Evolutionary conservation across 176 grass and related monocot species (phyloP).

Genomic region (Carex myosuroides): DNA sequence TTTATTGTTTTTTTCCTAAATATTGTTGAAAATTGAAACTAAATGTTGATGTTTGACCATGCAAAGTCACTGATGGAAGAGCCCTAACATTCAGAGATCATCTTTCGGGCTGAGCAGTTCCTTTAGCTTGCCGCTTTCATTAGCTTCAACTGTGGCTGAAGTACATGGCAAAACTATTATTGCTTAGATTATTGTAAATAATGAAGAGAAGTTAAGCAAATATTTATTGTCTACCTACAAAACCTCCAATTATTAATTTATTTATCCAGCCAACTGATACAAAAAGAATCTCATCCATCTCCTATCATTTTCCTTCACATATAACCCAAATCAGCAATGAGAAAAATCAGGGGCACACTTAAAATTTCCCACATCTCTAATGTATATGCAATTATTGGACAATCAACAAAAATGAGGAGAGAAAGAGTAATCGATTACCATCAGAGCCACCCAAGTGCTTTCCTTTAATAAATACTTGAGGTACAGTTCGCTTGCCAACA

Average conservation of each 20-base stretch:
- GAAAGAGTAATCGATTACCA: conserved; percentile 17
- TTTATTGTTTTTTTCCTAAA: background rate
- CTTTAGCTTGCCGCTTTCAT: conserved; percentile 28
- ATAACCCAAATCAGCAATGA: background rate
- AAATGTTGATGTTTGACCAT: background rate
- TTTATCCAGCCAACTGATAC: background rate
- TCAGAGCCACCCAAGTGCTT: conserved; percentile 44
- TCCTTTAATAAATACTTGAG: conserved; percentile 38
- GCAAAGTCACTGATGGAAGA: background rate
- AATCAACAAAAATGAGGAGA: conserved; percentile 1
- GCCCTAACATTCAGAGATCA: conserved; percentile 17
- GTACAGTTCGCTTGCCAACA: conserved; percentile 36
- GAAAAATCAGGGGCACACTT: background rate
- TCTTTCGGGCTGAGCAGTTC: conserved; percentile 32
- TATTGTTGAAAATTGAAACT: background rate
- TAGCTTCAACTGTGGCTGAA: conserved; percentile 30
- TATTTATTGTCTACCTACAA: background rate
- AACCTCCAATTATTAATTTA: background rate
- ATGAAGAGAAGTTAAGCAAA: background rate
- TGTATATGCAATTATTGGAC: background rate
- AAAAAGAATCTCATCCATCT: background rate
- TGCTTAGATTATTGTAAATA: background rate
- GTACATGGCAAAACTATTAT: conserved; percentile 1
- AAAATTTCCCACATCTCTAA: background rate
- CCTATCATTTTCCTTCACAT: background rate